Conservation (phyloP, 179 eudicot species). For the Nepenthes alata region DNA sequence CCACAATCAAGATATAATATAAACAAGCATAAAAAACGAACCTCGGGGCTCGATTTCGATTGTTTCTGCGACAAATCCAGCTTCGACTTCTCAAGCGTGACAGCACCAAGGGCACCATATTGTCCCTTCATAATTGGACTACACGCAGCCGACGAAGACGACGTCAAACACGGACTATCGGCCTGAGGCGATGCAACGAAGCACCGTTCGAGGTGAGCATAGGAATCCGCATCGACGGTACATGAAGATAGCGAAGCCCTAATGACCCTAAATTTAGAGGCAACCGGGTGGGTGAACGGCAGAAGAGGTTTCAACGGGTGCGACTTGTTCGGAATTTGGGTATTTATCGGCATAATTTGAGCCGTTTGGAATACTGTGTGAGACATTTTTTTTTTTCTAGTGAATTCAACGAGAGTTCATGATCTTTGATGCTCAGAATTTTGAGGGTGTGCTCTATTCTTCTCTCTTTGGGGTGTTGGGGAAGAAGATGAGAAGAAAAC, state of each 20-base stretch:
- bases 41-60: slow-evolving; percentile 55
- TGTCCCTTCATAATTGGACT: slow-evolving; percentile 52
- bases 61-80: slow-evolving; percentile 52
- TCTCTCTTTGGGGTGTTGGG: no score
- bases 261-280: slow-evolving; percentile 10
- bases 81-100: slow-evolving; percentile 75
- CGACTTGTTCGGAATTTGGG: slow-evolving; percentile 33
- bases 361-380: slow-evolving; percentile 54
- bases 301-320: slow-evolving; percentile 20
- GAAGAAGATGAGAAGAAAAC: no score
- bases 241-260: slow-evolving; percentile 1
- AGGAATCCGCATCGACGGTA: slow-evolving; percentile 32
- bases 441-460: no score
- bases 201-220: slow-evolving; percentile 51
- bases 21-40: slow-evolving; percentile 4
- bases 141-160: slow-evolving; percentile 13
- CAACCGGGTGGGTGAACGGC: slow-evolving; percentile 9
- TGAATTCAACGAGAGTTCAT: no score
- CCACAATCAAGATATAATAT: no score
- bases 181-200: slow-evolving; percentile 25
- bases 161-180: slow-evolving; percentile 13
- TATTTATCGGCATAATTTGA: slow-evolving; percentile 50
- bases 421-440: no score
- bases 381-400: slow-evolving; percentile 22
- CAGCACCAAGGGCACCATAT: slow-evolving; percentile 52